Evolutionary conservation across 176 grass and related monocot species (phyloP), one percentile per base, ranked within the genome.

Genomic region (Lolium perenne): DNA sequence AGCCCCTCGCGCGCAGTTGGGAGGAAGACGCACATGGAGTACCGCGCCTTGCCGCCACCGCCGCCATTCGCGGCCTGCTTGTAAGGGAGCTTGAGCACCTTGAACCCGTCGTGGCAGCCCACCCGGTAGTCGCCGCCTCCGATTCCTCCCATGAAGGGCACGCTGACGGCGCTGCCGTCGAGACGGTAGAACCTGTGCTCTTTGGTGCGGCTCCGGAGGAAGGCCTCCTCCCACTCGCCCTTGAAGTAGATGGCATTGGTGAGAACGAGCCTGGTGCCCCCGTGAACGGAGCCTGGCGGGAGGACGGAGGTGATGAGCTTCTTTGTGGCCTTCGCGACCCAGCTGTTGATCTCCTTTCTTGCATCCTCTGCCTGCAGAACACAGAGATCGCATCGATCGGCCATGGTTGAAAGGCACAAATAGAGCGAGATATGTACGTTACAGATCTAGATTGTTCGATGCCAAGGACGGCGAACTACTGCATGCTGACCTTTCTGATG

Each of bases 241-340:
- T 73, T 73, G 43, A 73, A 73, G 70, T 73, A 73, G 70, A 73
- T 73, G 64, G 84, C 91, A 15, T 86, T 89, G 13, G 77, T 59
- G 21, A 92, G 38, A 9, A 92, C 81, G 2, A 89, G 21, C 10
- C 5, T 43, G 4, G 87, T 89, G 25, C 0, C 0, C 0, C 0
- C 3, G 32, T 78, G 0, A 5, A 89, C 53, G 3, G 67, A 55
- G 4, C 11, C 68, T 0, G 1, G 22, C 21, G 84, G 84, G 46
- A 89, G 43, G 82, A 86, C 29, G 0, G 71, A 45, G 4, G 25
- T 82, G 46, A 88, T 89, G 6, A 92, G 69, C 1, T 85, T 29
- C 35, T 76, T 70, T 1, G 87, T 89, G 0, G 68, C 69, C 7
- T 76, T 35, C 0, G 62, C 20, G 6, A 87, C 80, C 87, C 87